Conservation (phyloP, 805 yeast species). For the Metschnikowia corniflorae region DNA sequence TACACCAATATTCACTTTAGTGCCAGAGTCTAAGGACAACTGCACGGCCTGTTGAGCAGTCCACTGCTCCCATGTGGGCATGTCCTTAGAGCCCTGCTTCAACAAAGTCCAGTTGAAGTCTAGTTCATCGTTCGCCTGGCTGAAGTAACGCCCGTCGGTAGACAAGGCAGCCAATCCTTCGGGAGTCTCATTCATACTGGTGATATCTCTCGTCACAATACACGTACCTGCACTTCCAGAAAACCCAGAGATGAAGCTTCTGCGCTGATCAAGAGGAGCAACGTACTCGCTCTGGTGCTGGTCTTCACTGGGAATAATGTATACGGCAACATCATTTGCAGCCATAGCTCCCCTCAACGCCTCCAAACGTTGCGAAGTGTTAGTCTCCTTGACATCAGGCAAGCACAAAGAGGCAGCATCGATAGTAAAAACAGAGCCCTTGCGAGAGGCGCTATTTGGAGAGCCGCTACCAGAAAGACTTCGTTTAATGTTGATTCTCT, state of each 20-base stretch:
- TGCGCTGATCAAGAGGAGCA: slow-evolving; percentile 72
- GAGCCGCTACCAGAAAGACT: slow-evolving; percentile 14
- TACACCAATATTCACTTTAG: slow-evolving; percentile 36
- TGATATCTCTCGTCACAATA: slow-evolving; percentile 62
- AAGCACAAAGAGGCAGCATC: slow-evolving; percentile 37
- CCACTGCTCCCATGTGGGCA: slow-evolving; percentile 60
- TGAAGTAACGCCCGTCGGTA: slow-evolving; percentile 60
- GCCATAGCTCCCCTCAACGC: slow-evolving; percentile 63
- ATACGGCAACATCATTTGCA: slow-evolving; percentile 60
- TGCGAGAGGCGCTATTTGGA: slow-evolving; percentile 31
- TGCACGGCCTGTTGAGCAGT: slow-evolving; percentile 48
- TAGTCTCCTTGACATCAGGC: slow-evolving; percentile 45
- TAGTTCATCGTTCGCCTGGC: slow-evolving; percentile 54
- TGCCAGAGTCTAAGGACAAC: slow-evolving; percentile 45
- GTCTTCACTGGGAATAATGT: slow-evolving; percentile 82
- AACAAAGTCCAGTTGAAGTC: slow-evolving; percentile 59
- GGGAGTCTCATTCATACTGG: slow-evolving; percentile 49
- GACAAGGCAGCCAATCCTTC: slow-evolving; percentile 54
- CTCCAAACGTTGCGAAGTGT: slow-evolving; percentile 50
- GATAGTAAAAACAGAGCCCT: slow-evolving; percentile 47
- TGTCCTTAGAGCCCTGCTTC: slow-evolving; percentile 48
- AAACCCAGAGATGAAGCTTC: slow-evolving; percentile 82
- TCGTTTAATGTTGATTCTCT: slow-evolving; percentile 26
- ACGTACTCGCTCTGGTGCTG: slow-evolving; percentile 94
- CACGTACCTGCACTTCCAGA: slow-evolving; percentile 95